These are phyloP conservation scores for Corrigiola litoralis DNA, from an alignment of 179 eudicot genomes.

Conservation along the genomic window DNA sequence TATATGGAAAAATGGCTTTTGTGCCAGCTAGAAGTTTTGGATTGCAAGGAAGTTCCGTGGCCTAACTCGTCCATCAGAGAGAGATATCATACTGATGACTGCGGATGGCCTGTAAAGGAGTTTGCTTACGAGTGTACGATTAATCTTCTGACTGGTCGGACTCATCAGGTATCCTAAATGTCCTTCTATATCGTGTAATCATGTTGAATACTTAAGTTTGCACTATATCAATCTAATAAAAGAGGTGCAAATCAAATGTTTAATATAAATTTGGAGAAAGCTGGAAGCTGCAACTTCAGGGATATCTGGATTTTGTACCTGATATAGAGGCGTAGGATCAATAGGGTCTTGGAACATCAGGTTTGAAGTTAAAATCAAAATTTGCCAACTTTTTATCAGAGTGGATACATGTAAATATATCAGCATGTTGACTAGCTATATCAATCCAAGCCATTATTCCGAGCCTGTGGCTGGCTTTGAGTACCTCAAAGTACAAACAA, in stretches of 20 bases:
- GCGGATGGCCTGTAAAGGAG: conserved; percentile 69
- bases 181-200: neutral
- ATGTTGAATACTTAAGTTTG: neutral
- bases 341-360: neutral
- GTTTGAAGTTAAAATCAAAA: neutral
- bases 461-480: no score
- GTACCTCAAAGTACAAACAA: no score
- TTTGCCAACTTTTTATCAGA: neutral
- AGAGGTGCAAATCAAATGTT: neutral
- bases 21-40: conserved; percentile 87
- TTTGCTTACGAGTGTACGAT: conserved; percentile 85
- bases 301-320: neutral
- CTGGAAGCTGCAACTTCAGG: neutral
- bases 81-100: conserved; percentile 48
- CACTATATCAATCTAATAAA: neutral
- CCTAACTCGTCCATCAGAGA: conserved; percentile 44
- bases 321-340: neutral
- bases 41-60: conserved; percentile 92
- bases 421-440: neutral
- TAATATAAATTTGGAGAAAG: neutral
- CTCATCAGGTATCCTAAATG: conserved; percentile 73
- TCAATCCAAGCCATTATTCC: no score
- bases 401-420: neutral
- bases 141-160: conserved; percentile 88
- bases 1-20: conserved; percentile 55